Evolutionary conservation across 257 asterid species (phyloP).

Genomic region (Solanum bulbocastanum): DNA sequence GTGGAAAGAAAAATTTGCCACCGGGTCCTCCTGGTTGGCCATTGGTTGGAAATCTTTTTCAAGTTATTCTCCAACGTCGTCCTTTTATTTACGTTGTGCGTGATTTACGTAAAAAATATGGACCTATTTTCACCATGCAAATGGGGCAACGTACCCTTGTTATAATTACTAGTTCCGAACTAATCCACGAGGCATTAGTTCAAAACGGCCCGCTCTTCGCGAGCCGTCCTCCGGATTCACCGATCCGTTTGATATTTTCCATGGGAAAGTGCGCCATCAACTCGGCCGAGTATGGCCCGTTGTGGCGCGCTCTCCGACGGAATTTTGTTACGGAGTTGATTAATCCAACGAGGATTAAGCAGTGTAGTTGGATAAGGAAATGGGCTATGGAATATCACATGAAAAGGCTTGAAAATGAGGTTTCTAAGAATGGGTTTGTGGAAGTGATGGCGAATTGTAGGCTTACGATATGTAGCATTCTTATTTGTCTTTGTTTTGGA

Average conservation of each 20-base stretch:
- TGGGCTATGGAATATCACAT: constrained; percentile 78
- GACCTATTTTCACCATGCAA: constrained; percentile 92
- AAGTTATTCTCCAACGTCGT: constrained; percentile 71
- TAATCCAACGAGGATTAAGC: constrained; percentile 68
- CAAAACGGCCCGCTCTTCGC: constrained; percentile 66
- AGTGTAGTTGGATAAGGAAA: constrained; percentile 76
- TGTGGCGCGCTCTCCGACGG: constrained; percentile 90
- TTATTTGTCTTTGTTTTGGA: constrained; percentile 81
- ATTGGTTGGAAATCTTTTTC: constrained; percentile 74
- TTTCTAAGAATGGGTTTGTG: constrained; percentile 38
- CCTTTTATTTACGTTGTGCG: constrained; percentile 63
- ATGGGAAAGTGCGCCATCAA: constrained; percentile 90
- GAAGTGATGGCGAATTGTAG: constrained; percentile 84
- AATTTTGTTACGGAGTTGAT: constrained; percentile 91
- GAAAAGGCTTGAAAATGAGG: constrained; percentile 42
- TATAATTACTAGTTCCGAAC: constrained; percentile 61
- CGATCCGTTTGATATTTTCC: constrained; percentile 79
- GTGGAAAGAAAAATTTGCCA: constrained; percentile 50
- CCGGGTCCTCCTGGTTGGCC: constrained; percentile 99
- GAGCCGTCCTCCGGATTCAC: constrained; percentile 91
- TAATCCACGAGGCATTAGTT: constrained; percentile 84
- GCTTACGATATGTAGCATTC: constrained; percentile 69
- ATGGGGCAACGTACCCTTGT: constrained; percentile 89
- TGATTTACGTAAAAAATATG: constrained; percentile 67
- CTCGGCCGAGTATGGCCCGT: constrained; percentile 88